Conservation (phyloP, 306 rosid genomes). For the Pyrus betulifolia region DNA sequence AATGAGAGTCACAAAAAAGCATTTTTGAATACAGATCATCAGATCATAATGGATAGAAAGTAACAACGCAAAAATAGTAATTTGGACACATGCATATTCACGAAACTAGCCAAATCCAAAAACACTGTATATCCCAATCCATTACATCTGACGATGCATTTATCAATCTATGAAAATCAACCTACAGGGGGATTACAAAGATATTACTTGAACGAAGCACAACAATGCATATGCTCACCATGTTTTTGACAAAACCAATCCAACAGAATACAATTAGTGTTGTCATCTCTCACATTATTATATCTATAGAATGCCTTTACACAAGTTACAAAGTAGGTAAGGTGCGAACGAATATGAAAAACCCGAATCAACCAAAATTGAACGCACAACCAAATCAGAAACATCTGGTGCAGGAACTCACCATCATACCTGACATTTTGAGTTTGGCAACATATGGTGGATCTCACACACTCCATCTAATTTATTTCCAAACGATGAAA, state of each 20-base stretch:
- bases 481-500: slow-evolving; percentile 20
- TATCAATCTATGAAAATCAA: neutral
- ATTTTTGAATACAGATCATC: neutral
- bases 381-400: neutral
- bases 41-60: neutral
- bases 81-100: neutral
- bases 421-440: slow-evolving; percentile 86
- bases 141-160: neutral
- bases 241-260: neutral
- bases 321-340: neutral
- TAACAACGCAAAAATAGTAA: neutral
- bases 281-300: neutral
- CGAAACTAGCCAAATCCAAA: neutral
- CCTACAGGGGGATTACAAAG: neutral
- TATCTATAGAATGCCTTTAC: neutral
- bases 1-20: neutral
- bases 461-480: slow-evolving; percentile 14
- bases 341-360: neutral
- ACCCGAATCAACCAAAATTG: neutral
- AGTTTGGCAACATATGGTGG: slow-evolving; percentile 19
- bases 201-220: neutral
- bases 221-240: neutral
- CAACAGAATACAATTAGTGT: neutral
- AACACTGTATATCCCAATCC: neutral
- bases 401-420: slow-evolving; percentile 41